Evolutionary conservation across 345 rosid genomes (phyloP).

Genomic region (Isatis tinctoria): DNA sequence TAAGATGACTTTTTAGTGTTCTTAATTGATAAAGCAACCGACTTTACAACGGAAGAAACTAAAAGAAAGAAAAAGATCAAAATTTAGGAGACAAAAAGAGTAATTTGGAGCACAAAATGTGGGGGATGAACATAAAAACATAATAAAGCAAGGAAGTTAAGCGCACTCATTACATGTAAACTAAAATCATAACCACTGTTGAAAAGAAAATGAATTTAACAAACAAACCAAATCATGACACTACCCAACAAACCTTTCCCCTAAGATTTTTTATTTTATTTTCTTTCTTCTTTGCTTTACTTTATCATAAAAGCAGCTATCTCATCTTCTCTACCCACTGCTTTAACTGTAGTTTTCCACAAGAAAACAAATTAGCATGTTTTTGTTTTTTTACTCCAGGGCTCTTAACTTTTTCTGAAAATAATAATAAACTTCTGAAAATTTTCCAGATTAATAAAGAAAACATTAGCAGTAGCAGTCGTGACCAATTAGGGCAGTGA

Average conservation of each 20-base stretch:
- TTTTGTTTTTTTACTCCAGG: conserved; percentile 3
- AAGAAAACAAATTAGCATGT: neutral
- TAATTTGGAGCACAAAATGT: conserved; percentile 24
- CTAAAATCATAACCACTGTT: conserved; percentile 33
- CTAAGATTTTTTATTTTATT: neutral
- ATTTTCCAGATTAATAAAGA: neutral
- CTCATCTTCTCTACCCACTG: conserved; percentile 25
- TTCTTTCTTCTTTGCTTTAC: neutral
- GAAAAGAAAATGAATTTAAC: conserved; percentile 18
- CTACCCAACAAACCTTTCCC: conserved; percentile 36
- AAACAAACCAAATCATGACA: conserved; percentile 43
- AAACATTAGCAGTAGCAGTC: neutral
- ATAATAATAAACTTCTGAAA: neutral
- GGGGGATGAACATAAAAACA: conserved; percentile 11
- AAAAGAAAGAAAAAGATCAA: neutral
- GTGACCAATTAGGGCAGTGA: neutral
- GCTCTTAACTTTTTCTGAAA: neutral
- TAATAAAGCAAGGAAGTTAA: conserved; percentile 6
- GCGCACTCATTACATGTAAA: conserved; percentile 37
- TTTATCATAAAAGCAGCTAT: conserved; percentile 33
- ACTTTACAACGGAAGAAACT: conserved; percentile 29
- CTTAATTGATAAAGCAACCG: conserved; percentile 12
- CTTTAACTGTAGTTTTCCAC: conserved; percentile 30
- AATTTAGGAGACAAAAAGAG: conserved; percentile 25
- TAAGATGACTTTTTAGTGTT: conserved; percentile 11